Conservation (phyloP, 176 grass and related monocot species). For the Triticum dicoccoides region DNA sequence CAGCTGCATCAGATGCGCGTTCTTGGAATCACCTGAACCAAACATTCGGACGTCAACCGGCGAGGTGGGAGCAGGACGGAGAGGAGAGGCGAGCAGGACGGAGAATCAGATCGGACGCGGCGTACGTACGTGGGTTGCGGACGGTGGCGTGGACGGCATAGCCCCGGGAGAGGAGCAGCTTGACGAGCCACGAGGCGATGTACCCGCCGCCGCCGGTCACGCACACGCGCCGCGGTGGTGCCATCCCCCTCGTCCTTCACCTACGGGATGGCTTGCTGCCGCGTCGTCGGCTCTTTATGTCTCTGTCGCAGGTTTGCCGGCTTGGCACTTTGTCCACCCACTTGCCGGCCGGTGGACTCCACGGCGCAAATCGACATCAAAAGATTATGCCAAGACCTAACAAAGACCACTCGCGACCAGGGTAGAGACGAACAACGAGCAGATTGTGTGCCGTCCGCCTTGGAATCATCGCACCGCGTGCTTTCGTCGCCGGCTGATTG, state of each 20-base stretch:
- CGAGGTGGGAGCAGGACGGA: background rate
- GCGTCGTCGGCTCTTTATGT: background rate
- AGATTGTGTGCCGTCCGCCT: background rate
- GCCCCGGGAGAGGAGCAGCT: slow-evolving; percentile 55
- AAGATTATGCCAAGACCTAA: background rate
- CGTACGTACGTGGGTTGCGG: slow-evolving; percentile 23
- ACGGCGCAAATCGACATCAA: background rate
- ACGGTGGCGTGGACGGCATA: slow-evolving; percentile 63
- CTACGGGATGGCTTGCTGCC: background rate
- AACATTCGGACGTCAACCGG: background rate
- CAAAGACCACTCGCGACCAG: background rate
- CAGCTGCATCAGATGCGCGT: slow-evolving; percentile 32
- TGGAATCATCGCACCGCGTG: background rate
- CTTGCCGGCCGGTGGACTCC: background rate
- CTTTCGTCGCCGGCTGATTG: background rate
- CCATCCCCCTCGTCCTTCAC: background rate
- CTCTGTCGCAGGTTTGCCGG: background rate
- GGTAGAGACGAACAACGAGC: background rate
- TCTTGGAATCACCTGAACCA: slow-evolving; percentile 38
- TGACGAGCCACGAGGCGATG: slow-evolving; percentile 56
- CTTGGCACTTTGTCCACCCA: background rate
- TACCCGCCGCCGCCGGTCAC: slow-evolving; percentile 61
- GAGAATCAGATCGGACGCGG: background rate
- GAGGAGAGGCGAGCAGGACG: background rate
- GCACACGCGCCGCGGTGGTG: slow-evolving; percentile 18